These are phyloP conservation scores for Aureobasidium melanogenum DNA, from an alignment of 2,329 filamentous ascomycete species.

Conservation along the genomic window DNA sequence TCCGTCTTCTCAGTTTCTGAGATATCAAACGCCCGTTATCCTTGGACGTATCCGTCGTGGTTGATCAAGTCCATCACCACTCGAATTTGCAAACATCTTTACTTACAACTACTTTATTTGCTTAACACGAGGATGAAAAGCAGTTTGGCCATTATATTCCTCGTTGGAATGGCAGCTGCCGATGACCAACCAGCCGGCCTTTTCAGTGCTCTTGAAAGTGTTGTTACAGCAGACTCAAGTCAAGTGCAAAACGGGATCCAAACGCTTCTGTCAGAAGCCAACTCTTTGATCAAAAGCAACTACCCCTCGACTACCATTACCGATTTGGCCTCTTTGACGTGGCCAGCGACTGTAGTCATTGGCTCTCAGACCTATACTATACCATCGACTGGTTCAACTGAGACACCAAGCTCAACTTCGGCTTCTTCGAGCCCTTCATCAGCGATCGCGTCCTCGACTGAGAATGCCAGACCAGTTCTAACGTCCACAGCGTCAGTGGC, in stretches of 20 bases:
- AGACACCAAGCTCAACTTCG: conserved; percentile 6
- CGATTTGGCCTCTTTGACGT: conserved; percentile 13
- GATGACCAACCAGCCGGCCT: neutral
- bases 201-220: neutral
- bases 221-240: neutral
- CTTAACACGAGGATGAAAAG: neutral
- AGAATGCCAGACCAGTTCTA: conserved; percentile 9
- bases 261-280: conserved; percentile 14
- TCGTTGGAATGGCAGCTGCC: neutral
- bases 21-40: neutral
- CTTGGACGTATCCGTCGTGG: neutral
- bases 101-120: neutral
- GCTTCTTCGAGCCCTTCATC: neutral
- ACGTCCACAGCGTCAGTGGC: conserved; percentile 2
- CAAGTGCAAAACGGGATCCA: neutral
- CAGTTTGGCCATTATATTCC: neutral
- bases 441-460: neutral
- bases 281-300: conserved; percentile 12
- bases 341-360: conserved; percentile 16
- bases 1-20: neutral
- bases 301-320: conserved; percentile 14
- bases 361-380: conserved; percentile 15
- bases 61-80: neutral
- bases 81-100: neutral
- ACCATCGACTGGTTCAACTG: neutral